Evolutionary conservation across 2,329 filamentous ascomycete species (phyloP).

Genomic region (Talaromyces rugulosus): DNA sequence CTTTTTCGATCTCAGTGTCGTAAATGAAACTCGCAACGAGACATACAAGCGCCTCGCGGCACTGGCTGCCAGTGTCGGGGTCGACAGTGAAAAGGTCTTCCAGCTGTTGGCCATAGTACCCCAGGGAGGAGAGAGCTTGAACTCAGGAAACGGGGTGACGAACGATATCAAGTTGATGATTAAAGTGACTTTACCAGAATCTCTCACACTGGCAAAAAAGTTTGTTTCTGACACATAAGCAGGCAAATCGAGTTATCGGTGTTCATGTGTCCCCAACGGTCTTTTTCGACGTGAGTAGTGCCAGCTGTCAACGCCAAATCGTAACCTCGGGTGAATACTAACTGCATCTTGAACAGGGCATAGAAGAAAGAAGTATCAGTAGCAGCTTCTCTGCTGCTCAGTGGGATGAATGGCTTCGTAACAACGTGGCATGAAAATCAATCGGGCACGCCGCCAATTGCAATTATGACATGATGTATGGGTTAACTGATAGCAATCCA

Average conservation of each 20-base stretch:
- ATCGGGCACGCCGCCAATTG: background rate
- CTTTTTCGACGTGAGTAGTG: slow-evolving; percentile 63
- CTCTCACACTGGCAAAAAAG: background rate
- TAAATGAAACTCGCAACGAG: slow-evolving; percentile 76
- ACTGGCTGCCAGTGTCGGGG: slow-evolving; percentile 63
- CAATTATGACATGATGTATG: background rate
- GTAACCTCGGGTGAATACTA: slow-evolving; percentile 14
- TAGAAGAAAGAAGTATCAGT: slow-evolving; percentile 73
- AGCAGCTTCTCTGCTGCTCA: slow-evolving; percentile 74
- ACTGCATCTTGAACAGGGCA: slow-evolving; percentile 42
- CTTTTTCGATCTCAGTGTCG: slow-evolving; percentile 81
- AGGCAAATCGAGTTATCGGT: slow-evolving; percentile 65
- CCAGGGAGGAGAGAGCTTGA: slow-evolving; percentile 63
- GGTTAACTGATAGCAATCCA: background rate
- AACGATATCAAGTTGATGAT: slow-evolving; percentile 79
- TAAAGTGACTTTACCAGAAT: slow-evolving; percentile 52
- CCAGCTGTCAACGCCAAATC: slow-evolving; percentile 1
- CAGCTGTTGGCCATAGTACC: slow-evolving; percentile 64
- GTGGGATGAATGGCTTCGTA: slow-evolving; percentile 79
- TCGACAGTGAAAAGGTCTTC: slow-evolving; percentile 68
- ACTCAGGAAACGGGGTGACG: slow-evolving; percentile 76
- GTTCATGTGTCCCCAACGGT: slow-evolving; percentile 91
- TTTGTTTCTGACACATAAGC: slow-evolving; percentile 2
- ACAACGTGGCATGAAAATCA: slow-evolving; percentile 53
- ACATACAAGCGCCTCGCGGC: slow-evolving; percentile 77